These are phyloP conservation scores for Incumbomyces lentus DNA, from an alignment of 2,329 filamentous ascomycete species.

Conservation along the genomic window DNA sequence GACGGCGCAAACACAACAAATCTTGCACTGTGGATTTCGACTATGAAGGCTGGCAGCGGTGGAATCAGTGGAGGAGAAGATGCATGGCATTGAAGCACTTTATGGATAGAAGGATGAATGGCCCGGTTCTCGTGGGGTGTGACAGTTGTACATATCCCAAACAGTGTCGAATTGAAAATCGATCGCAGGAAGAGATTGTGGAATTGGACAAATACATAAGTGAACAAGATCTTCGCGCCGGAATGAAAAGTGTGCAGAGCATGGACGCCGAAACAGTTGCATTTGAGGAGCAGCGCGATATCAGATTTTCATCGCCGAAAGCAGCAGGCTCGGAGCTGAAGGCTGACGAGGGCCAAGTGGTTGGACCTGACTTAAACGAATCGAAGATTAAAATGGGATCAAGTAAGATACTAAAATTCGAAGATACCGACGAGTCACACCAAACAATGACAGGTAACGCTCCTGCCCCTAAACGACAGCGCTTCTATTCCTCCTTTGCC, in stretches of 20 bases:
- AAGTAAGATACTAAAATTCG: constrained; percentile 1
- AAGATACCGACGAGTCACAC: not conserved
- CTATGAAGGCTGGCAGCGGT: constrained; percentile 41
- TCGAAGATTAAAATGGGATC: not conserved
- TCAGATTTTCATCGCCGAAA: not conserved
- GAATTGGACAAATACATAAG: not conserved
- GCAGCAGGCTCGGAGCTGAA: not conserved
- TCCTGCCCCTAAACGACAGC: not conserved
- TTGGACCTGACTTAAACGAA: no score
- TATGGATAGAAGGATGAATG: constrained; percentile 4
- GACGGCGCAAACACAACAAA: constrained; percentile 27
- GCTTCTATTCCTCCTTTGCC: constrained; percentile 1
- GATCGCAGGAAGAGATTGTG: not conserved
- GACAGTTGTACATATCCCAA: constrained; percentile 19
- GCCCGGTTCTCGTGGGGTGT: constrained; percentile 12
- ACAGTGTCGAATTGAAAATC: constrained; percentile 16
- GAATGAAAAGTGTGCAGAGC: not conserved
- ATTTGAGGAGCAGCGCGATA: not conserved
- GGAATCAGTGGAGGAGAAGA: constrained; percentile 32
- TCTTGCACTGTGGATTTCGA: constrained; percentile 44
- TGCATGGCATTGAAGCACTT: constrained; percentile 2
- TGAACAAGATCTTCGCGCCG: not conserved
- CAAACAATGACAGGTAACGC: not conserved
- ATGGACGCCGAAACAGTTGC: not conserved
- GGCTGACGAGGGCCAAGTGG: not conserved